Conservation (phyloP, 768 basidiomycete species). For the Austroboletus eburneus region DNA sequence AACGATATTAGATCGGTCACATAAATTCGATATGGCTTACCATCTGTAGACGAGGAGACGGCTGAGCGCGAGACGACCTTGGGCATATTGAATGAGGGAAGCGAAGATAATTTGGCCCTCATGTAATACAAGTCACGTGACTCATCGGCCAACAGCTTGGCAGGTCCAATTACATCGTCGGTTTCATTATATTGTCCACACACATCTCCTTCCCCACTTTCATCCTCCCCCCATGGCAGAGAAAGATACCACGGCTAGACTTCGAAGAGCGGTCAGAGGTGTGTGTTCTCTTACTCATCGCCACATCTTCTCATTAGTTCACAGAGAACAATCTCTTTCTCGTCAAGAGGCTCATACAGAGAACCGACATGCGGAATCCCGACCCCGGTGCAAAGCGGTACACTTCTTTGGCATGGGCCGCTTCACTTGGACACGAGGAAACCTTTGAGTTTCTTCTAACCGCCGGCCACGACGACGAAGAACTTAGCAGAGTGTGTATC, state of each 20-base stretch:
- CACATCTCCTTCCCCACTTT: constrained; percentile 18
- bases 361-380: constrained; percentile 88
- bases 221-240: constrained; percentile 60
- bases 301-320: constrained; percentile 14
- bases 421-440: constrained; percentile 83
- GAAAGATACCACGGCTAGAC: constrained; percentile 70
- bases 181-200: constrained; percentile 19
- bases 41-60: constrained; percentile 84
- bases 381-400: constrained; percentile 71
- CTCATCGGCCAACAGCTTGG: constrained; percentile 6
- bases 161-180: constrained; percentile 22
- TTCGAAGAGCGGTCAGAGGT: constrained; percentile 82
- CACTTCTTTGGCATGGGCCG: constrained; percentile 91
- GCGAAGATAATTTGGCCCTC: not conserved
- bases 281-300: constrained; percentile 4
- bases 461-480: constrained; percentile 89
- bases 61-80: constrained; percentile 89
- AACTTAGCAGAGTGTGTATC: constrained; percentile 75
- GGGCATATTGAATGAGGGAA: constrained; percentile 52
- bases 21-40: constrained; percentile 35
- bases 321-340: constrained; percentile 93
- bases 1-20: constrained; percentile 2
- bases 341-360: constrained; percentile 80
- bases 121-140: constrained; percentile 24
- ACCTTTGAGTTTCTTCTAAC: constrained; percentile 88